Percentiles rank a stretch among this genome's conserved stretches.
Conservation (phyloP, 192 early-diverging fungal species). For the Umbelopsis sp. region DNA sequence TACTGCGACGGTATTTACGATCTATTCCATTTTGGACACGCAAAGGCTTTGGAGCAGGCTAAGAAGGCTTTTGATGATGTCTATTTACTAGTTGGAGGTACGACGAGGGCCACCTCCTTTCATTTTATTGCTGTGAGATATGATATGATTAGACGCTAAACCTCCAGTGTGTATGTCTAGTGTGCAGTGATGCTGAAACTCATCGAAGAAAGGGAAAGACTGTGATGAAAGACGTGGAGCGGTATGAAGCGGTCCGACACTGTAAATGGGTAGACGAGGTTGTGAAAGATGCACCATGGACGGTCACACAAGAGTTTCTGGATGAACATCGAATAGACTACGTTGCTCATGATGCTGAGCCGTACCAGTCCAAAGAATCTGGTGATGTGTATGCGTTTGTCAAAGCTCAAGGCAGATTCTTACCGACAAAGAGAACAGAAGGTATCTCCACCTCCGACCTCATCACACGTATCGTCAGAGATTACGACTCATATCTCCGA, state of each 20-base stretch:
- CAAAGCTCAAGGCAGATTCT: constrained; percentile 69
- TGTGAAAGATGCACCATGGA: constrained; percentile 76
- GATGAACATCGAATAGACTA: constrained; percentile 80
- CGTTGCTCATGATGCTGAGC: constrained; percentile 82
- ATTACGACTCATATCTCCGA: constrained; percentile 83
- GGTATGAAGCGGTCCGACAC: constrained; percentile 78
- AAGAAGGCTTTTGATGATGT: constrained; percentile 78
- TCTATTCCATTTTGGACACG: constrained; percentile 80
- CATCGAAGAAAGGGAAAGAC: constrained; percentile 81
- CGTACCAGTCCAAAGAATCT: constrained; percentile 70
- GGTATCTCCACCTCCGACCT: constrained; percentile 81
- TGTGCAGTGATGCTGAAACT: constrained; percentile 75
- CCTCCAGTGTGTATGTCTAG: constrained; percentile 27
- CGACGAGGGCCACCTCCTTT: not conserved
- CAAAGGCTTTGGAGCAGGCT: constrained; percentile 75
- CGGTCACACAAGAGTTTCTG: constrained; percentile 73
- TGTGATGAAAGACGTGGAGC: constrained; percentile 76
- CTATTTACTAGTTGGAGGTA: constrained; percentile 69
- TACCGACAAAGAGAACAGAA: constrained; percentile 77
- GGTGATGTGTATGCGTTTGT: constrained; percentile 82
- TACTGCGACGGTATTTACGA: constrained; percentile 87
- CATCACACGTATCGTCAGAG: constrained; percentile 82
- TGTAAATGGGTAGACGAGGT: constrained; percentile 89
- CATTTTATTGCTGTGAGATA: not conserved
- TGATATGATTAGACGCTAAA: no score